Percentiles rank a stretch among this genome's conserved stretches.
phyloP scores from a whole-genome alignment of 2,329 filamentous ascomycete genomes.

The Fusarium oligoseptatum region DNA sequence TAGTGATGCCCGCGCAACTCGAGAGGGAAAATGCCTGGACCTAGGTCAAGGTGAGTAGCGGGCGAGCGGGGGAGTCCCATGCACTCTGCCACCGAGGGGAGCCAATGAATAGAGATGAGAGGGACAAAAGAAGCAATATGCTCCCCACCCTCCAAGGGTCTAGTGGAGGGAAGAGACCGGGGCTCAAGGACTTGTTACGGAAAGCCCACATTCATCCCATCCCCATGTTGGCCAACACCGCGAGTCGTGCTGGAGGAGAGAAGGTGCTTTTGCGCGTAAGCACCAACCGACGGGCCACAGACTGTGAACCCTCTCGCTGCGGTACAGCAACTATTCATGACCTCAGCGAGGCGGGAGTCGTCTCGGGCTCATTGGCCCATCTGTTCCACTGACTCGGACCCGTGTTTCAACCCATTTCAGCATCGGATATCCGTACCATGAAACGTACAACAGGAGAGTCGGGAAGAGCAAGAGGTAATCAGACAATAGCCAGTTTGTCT shows the following conservation, averaged over 20 bases:
- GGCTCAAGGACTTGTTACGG: slow-evolving; percentile 11
- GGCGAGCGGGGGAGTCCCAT: slow-evolving; percentile 26
- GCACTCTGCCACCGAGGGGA: slow-evolving; percentile 17
- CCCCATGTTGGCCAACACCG: neutral
- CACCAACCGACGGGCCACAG: neutral
- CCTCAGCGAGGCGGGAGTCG: neutral
- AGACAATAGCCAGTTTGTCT: slow-evolving; percentile 8
- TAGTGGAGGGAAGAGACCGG: slow-evolving; percentile 16
- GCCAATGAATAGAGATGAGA: slow-evolving; percentile 39
- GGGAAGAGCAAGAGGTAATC: slow-evolving; percentile 10
- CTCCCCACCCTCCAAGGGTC: slow-evolving; percentile 32
- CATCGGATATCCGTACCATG: slow-evolving; percentile 5
- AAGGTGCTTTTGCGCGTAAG: neutral
- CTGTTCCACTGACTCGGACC: slow-evolving; percentile 1
- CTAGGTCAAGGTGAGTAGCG: slow-evolving; percentile 19
- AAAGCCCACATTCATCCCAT: slow-evolving; percentile 1
- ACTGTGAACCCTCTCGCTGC: neutral
- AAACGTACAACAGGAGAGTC: slow-evolving; percentile 15
- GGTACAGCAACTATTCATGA: slow-evolving; percentile 1
- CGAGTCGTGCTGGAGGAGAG: neutral
- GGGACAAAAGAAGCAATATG: slow-evolving; percentile 49
- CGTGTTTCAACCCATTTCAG: slow-evolving; percentile 10
- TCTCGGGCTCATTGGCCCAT: neutral
- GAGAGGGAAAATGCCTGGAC: slow-evolving; percentile 4
- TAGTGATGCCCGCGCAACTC: neutral